Evolutionary conservation across 208 protist species (phyloP).

Genomic region (Trypanosoma congolense): DNA sequence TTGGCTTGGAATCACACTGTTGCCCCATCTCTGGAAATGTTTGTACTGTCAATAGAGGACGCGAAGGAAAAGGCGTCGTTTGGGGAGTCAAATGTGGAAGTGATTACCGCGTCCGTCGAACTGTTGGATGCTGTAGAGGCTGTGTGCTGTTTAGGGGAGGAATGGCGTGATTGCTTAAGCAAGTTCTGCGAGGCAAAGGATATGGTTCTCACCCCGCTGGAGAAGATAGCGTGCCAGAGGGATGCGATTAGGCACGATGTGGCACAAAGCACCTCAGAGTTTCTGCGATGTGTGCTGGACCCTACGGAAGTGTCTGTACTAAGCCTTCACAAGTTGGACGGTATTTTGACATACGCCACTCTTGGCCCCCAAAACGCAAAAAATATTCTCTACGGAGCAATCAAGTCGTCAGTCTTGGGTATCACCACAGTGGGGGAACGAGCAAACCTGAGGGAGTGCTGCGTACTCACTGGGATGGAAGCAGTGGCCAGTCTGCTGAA

Average conservation of each 20-base stretch:
- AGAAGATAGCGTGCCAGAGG: slow-evolving; percentile 9
- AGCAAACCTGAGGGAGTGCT: slow-evolving; percentile 11
- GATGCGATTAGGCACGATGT: slow-evolving; percentile 12
- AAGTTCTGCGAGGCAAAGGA: slow-evolving; percentile 2
- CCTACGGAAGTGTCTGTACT: not conserved
- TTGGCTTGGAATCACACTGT: slow-evolving; percentile 13
- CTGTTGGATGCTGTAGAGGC: slow-evolving; percentile 13
- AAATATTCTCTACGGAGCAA: slow-evolving; percentile 9
- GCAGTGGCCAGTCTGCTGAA: slow-evolving; percentile 5
- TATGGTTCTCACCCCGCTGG: not conserved
- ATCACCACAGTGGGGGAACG: slow-evolving; percentile 11
- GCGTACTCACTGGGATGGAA: slow-evolving; percentile 1
- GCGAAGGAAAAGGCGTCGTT: not conserved
- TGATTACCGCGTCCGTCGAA: slow-evolving; percentile 3
- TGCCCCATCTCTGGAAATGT: slow-evolving; percentile 10
- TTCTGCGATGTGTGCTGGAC: slow-evolving; percentile 13
- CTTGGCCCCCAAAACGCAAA: not conserved
- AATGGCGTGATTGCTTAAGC: slow-evolving; percentile 17
- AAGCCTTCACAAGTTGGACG: slow-evolving; percentile 12
- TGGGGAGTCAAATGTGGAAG: not conserved
- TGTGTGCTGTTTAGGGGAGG: slow-evolving; percentile 16
- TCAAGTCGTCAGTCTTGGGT: slow-evolving; percentile 7
- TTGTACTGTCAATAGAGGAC: not conserved
- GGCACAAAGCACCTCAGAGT: slow-evolving; percentile 1
- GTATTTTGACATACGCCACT: not conserved